Base-by-base conservation (phyloP, 768 basidiomycete genomes). In the Harrya chromipes region DNA sequence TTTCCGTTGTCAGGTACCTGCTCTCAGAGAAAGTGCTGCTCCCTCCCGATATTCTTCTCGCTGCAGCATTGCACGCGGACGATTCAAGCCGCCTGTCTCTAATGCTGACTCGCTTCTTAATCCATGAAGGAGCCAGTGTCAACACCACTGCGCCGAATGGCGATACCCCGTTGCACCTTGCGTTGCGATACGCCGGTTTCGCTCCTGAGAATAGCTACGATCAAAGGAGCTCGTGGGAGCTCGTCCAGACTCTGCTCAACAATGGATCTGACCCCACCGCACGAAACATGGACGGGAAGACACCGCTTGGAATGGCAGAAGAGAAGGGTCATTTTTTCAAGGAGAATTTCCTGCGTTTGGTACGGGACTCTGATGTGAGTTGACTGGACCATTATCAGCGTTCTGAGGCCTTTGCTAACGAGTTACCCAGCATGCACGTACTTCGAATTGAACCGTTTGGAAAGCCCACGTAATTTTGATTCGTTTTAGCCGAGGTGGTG, bases 11-110 rank as follows among this genome's bases (percentile, higher is more conserved):
- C 33, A 39, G 35, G 10, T 42, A 48, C 14, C 12, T 41, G 40
- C 33, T 34, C 16, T 48, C 40, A 7, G 17, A 23, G 8, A 36
- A 36, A n/a, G 40, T 6, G 8, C 3, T 33, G 4, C 46, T 40
- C 7, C 46, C 46, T 19, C 16, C 39, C 19, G 13, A 48, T 24
- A 14, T 48, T 27, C 47, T 41, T 3, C 40, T 42, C 14, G 40
- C 19, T 8, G 21, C 34, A 1, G 9, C 7, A 2, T 4, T 12
- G 16, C 3, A 1, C 13, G 1, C 33, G 33, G 14, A 11, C 12
- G n/a, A 10, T 13, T 13, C 12, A 29, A 1, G 6, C 29, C 12
- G 3, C 12, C 29, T 13, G 12, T 29, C 29, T 29, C 11, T 13
- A 13, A 16, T 5, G 33, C 3, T 33, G 33, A 16, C 14, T 14